Evolutionary conservation across 345 rosid species (phyloP).

Genomic region (Eutrema yunnanense): DNA sequence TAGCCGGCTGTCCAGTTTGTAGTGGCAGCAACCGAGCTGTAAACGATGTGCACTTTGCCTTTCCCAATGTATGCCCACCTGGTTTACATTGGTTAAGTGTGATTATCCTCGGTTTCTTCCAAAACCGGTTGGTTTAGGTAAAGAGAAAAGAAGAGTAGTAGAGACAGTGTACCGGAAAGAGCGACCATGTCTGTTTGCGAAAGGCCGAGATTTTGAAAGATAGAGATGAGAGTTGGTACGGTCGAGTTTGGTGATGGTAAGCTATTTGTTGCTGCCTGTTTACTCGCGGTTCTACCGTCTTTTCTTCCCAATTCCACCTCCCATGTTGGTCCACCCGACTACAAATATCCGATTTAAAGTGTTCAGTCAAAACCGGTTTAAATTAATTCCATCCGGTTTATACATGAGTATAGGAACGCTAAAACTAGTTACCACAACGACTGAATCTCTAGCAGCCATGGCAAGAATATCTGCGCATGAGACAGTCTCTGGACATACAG

Average conservation of each 20-base stretch:
- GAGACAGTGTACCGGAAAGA: constrained; percentile 49
- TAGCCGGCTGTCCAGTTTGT: constrained; percentile 25
- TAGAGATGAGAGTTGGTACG: constrained; percentile 43
- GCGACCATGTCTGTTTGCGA: constrained; percentile 62
- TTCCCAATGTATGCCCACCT: constrained; percentile 84
- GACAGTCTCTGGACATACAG: constrained; percentile 67
- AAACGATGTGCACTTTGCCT: constrained; percentile 72
- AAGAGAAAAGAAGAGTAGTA: neutral
- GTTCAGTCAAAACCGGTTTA: neutral
- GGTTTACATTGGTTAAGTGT: neutral
- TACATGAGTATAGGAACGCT: neutral
- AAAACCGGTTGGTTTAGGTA: neutral
- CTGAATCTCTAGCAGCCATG: constrained; percentile 68
- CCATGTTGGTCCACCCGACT: constrained; percentile 95
- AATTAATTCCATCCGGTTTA: neutral
- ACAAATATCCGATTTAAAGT: neutral
- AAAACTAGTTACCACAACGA: constrained; percentile 47
- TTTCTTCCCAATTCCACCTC: constrained; percentile 73
- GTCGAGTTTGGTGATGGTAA: constrained; percentile 78
- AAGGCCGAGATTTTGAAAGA: constrained; percentile 70
- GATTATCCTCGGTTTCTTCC: neutral
- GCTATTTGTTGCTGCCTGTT: constrained; percentile 49
- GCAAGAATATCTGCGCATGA: constrained; percentile 94
- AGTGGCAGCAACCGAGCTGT: constrained; percentile 43
- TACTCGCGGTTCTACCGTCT: constrained; percentile 63